Conservation (phyloP, 2,329 filamentous ascomycete genomes). For the Thielaviopsis musarum region DNA sequence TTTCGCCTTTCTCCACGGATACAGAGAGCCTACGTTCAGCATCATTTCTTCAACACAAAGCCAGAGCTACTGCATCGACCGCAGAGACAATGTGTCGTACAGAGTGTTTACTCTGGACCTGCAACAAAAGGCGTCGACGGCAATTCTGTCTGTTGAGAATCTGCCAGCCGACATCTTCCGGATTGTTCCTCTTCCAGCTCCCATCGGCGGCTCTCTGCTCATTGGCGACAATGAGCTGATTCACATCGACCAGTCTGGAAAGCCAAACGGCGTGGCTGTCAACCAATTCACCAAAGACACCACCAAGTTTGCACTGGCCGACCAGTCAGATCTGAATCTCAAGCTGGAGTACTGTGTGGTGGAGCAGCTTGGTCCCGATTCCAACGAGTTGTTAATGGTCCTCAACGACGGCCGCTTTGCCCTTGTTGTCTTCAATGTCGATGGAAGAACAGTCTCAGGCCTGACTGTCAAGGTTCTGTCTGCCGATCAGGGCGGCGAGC, state of each 20-base stretch:
- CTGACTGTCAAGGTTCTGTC: conserved; percentile 54
- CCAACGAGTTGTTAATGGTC: conserved; percentile 71
- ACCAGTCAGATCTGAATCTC: conserved; percentile 67
- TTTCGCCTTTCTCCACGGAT: conserved; percentile 87
- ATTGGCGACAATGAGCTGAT: conserved; percentile 82
- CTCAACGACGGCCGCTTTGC: conserved; percentile 59
- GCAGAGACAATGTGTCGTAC: conserved; percentile 75
- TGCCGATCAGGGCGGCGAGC: conserved; percentile 41
- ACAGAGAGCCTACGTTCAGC: conserved; percentile 92
- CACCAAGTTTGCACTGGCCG: conserved; percentile 69
- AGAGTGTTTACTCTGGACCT: conserved; percentile 91
- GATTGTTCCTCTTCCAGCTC: conserved; percentile 66
- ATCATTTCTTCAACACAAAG: conserved; percentile 66
- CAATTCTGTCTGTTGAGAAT: conserved; percentile 68
- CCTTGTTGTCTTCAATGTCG: conserved; percentile 66
- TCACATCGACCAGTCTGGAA: conserved; percentile 90
- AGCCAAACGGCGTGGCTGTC: conserved; percentile 79
- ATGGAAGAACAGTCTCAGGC: conserved; percentile 81
- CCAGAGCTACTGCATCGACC: conserved; percentile 60
- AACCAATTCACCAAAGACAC: conserved; percentile 75
- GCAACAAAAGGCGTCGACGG: conserved; percentile 83
- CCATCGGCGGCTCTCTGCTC: conserved; percentile 75
- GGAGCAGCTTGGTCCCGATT: conserved; percentile 58
- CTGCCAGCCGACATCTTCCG: conserved; percentile 77
- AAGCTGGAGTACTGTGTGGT: conserved; percentile 68